phyloP scores from a whole-genome alignment of 2,329 filamentous ascomycete genomes.

The Alternaria rosae region DNA sequence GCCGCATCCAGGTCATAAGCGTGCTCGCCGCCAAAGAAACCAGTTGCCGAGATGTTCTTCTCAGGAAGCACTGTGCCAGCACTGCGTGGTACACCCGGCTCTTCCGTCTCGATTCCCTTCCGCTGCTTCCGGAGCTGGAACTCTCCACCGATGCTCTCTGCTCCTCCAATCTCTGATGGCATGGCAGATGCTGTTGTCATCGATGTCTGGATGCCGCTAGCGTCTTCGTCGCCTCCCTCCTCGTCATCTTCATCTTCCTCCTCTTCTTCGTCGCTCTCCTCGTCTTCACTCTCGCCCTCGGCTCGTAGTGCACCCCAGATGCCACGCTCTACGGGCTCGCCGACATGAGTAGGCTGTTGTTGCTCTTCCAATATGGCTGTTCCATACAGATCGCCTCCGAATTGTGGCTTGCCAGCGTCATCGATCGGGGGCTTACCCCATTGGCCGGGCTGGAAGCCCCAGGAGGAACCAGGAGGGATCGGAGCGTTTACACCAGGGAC shows the following conservation, averaged over 20 bases:
- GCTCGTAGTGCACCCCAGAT: conserved; percentile 93
- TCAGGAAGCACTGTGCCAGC: conserved; percentile 93
- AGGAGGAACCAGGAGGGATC: conserved; percentile 84
- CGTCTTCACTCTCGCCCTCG: conserved; percentile 74
- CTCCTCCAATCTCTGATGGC: conserved; percentile 78
- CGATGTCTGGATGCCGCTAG: conserved; percentile 73
- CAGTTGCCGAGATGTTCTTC: conserved; percentile 81
- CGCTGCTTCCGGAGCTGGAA: conserved; percentile 90
- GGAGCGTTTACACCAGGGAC: conserved; percentile 94
- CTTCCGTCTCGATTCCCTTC: conserved; percentile 83
- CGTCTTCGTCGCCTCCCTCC: conserved; percentile 62
- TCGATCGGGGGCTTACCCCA: conserved; percentile 97
- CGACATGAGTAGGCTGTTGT: conserved; percentile 60
- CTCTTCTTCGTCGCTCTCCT: conserved; percentile 64
- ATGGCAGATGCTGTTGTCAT: conserved; percentile 78
- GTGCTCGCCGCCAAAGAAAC: conserved; percentile 95
- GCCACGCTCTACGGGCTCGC: conserved; percentile 83
- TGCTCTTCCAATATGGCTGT: conserved; percentile 70
- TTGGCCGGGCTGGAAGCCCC: conserved; percentile 94
- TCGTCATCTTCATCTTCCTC: conserved; percentile 75
- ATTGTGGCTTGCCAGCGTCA: conserved; percentile 88
- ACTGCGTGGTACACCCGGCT: conserved; percentile 72
- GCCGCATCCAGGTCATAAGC: conserved; percentile 83
- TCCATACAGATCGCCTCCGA: conserved; percentile 94
- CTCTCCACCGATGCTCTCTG: conserved; percentile 81